phyloP scores from a whole-genome alignment of 495 filamentous ascomycete genomes.

The Aspergillus carlsbadensis region DNA sequence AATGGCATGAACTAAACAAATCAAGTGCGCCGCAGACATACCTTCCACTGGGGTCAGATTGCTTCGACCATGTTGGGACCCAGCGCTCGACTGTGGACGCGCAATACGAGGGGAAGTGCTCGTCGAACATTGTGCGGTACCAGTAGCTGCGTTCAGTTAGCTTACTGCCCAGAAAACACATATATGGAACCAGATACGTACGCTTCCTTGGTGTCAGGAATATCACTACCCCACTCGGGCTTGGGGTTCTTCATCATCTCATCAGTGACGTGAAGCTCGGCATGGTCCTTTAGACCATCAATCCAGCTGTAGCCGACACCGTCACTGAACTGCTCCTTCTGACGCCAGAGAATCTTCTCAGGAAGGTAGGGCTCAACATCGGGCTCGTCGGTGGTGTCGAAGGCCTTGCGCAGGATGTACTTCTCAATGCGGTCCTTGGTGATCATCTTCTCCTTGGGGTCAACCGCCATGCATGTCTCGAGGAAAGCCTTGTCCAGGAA shows the following conservation, averaged over 20 bases:
- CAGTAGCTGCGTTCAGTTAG: constrained; percentile 66
- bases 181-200: constrained; percentile 51
- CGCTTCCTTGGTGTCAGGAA: constrained; percentile 96
- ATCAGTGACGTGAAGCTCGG: constrained; percentile 82
- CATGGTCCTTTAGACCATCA: constrained; percentile 91
- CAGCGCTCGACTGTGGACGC: constrained; percentile 93
- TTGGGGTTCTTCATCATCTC: constrained; percentile 98
- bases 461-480: constrained; percentile 85
- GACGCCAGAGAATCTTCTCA: constrained; percentile 91
- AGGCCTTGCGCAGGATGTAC: constrained; percentile 94
- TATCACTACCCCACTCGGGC: constrained; percentile 87
- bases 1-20: neutral
- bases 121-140: constrained; percentile 98
- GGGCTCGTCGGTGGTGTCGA: constrained; percentile 87
- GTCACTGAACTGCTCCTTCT: constrained; percentile 99
- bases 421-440: constrained; percentile 90
- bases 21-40: constrained; percentile 41
- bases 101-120: constrained; percentile 91
- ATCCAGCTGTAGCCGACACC: constrained; percentile 99
- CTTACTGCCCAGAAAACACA: neutral
- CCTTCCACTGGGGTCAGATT: constrained; percentile 92
- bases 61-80: constrained; percentile 97
- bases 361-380: constrained; percentile 80
- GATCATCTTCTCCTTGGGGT: constrained; percentile 94
- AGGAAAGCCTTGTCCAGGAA: constrained; percentile 98